A percentile compares a stretch with the other conserved stretches of the same genome.
phyloP scores from a whole-genome alignment of 1,284 basidiomycete genomes.

The Trichosporon faecale region DNA sequence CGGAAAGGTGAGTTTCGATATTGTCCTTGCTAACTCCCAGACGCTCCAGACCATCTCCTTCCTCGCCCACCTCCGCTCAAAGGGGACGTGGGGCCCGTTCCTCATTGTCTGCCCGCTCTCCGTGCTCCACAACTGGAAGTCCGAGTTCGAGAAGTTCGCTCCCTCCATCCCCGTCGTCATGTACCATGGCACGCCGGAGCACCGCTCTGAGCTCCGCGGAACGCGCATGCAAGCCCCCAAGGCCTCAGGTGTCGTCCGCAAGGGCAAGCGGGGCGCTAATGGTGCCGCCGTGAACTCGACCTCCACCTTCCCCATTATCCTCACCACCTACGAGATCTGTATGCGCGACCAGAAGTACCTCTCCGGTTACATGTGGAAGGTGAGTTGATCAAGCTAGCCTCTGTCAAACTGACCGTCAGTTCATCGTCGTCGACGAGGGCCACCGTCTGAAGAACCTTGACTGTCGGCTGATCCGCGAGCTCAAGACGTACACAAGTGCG shows the following conservation, averaged over 20 bases:
- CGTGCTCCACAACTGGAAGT: slow-evolving; percentile 86
- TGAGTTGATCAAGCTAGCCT: slow-evolving; percentile 4
- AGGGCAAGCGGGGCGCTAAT: slow-evolving; percentile 25
- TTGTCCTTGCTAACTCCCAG: slow-evolving; percentile 50
- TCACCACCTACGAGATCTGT: slow-evolving; percentile 92
- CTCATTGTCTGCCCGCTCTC: slow-evolving; percentile 88
- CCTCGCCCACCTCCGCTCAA: slow-evolving; percentile 78
- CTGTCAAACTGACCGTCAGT: slow-evolving; percentile 44
- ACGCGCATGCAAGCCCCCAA: slow-evolving; percentile 51
- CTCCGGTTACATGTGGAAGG: slow-evolving; percentile 70
- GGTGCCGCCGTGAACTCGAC: slow-evolving; percentile 33
- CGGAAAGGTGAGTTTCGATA: slow-evolving; percentile 61
- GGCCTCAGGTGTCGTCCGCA: slow-evolving; percentile 28
- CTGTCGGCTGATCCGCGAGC: slow-evolving; percentile 71
- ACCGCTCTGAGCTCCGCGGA: slow-evolving; percentile 70
- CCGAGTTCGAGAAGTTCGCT: slow-evolving; percentile 81
- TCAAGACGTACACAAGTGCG: slow-evolving; percentile 80
- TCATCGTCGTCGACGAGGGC: slow-evolving; percentile 93
- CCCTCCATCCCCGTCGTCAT: slow-evolving; percentile 66
- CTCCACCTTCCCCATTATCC: slow-evolving; percentile 53
- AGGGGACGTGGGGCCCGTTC: slow-evolving; percentile 72
- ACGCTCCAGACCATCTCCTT: slow-evolving; percentile 93
- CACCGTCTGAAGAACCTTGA: slow-evolving; percentile 59
- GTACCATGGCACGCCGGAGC: slow-evolving; percentile 80
- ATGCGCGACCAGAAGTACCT: slow-evolving; percentile 74